Percentiles rank a stretch among this genome's conserved stretches.
These are phyloP conservation scores for Acer saccharum DNA, from an alignment of 345 rosid species.

Conservation along the genomic window DNA sequence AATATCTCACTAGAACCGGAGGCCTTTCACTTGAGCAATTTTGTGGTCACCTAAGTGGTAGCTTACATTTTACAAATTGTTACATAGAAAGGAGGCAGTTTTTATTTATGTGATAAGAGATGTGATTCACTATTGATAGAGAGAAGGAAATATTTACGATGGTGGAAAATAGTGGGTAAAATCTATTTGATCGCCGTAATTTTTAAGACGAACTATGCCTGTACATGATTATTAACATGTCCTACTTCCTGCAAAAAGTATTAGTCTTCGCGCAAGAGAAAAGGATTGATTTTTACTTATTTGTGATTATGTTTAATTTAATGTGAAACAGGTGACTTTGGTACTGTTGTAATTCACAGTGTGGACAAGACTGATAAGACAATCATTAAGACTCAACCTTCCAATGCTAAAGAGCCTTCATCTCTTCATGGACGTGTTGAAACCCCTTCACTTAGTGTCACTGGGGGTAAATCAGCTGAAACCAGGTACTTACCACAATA, in stretches of 20 bases:
- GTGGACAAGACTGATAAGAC: slow-evolving; percentile 49
- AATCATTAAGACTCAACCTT: slow-evolving; percentile 29
- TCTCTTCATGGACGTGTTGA: slow-evolving; percentile 35
- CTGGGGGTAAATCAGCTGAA: slow-evolving; percentile 37
- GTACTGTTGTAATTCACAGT: slow-evolving; percentile 75
- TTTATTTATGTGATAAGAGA: background rate
- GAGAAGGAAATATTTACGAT: background rate
- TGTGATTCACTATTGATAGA: background rate
- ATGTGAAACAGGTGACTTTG: slow-evolving; percentile 66
- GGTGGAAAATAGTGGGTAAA: background rate
- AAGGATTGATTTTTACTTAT: background rate
- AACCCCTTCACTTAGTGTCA: slow-evolving; percentile 34
- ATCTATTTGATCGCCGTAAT: background rate
- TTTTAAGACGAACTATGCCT: background rate
- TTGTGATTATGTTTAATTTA: slow-evolving; percentile 9
- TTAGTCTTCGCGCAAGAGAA: background rate
- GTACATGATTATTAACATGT: background rate
- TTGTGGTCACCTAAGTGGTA: background rate
- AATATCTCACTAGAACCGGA: background rate
- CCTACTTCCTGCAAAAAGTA: background rate
- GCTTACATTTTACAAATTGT: background rate
- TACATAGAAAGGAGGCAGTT: background rate
- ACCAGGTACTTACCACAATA: slow-evolving; percentile 37
- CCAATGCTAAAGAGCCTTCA: slow-evolving; percentile 37
- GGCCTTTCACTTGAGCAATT: background rate